These are phyloP conservation scores for Durusdinium trenchii DNA, from an alignment of 73 alveolate genomes.

Conservation along the genomic window DNA sequence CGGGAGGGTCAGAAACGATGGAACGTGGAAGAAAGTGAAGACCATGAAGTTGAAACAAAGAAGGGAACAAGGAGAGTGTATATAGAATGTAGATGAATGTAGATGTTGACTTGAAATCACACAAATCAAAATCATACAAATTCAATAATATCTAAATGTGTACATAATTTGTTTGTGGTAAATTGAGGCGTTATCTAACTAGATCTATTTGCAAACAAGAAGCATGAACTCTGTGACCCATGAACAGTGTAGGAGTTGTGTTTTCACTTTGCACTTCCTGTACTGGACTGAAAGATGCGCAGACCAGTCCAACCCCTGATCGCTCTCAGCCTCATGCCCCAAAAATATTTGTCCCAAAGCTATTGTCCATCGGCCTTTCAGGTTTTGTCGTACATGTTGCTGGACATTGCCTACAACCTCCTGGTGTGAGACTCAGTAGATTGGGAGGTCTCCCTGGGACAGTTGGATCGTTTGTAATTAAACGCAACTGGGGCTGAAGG, in stretches of 20 bases:
- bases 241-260: background rate
- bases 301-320: background rate
- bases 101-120: background rate
- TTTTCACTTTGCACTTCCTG: background rate
- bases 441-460: background rate
- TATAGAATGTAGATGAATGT: background rate
- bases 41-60: no score
- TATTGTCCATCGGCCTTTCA: background rate
- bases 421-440: background rate
- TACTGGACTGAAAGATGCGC: background rate
- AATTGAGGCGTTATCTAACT: no score
- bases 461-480: no score
- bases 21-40: no score
- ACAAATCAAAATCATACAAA: background rate
- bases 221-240: no score
- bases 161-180: no score
- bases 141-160: no score
- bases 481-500: background rate
- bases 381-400: conserved; percentile 55
- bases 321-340: background rate
- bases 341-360: background rate
- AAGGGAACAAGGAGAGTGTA: background rate
- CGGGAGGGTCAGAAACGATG: background rate
- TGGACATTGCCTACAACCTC: conserved; percentile 54
- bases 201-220: no score